Percentiles rank a stretch among this genome's conserved stretches.
Evolutionary conservation across 441 rosid species (phyloP).

Genomic region (Geranium incanum): DNA sequence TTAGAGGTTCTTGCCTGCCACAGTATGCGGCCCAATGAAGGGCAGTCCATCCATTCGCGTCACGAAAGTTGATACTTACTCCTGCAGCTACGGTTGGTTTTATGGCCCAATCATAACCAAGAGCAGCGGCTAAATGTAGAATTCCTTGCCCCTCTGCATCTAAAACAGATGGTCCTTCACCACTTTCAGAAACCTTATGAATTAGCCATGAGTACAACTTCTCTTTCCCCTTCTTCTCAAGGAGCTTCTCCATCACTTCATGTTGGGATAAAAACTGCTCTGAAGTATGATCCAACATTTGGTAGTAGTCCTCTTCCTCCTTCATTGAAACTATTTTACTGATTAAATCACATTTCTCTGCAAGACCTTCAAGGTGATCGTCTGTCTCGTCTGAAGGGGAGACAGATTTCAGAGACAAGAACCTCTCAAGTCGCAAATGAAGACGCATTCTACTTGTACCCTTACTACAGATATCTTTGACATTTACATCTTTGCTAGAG

Average conservation of each 20-base stretch:
- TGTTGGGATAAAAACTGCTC: constrained; percentile 36
- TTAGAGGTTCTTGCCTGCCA: constrained; percentile 53
- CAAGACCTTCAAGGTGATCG: constrained; percentile 20
- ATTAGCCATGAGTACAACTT: constrained; percentile 67
- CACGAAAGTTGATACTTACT: constrained; percentile 80
- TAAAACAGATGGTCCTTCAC: constrained; percentile 69
- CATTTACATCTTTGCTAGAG: constrained; percentile 29
- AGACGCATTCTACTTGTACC: constrained; percentile 34
- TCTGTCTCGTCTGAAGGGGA: constrained; percentile 14
- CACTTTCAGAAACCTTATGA: constrained; percentile 65
- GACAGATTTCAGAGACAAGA: constrained; percentile 42
- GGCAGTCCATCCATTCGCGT: constrained; percentile 94
- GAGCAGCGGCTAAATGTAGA: constrained; percentile 83
- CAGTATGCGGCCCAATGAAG: constrained; percentile 96
- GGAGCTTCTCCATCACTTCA: constrained; percentile 41
- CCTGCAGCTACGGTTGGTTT: constrained; percentile 72
- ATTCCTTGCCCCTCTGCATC: constrained; percentile 86
- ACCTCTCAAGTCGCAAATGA: constrained; percentile 47
- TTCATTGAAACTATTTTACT: constrained; percentile 50
- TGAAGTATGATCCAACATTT: constrained; percentile 35
- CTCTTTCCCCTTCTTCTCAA: constrained; percentile 65
- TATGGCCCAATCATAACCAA: constrained; percentile 88
- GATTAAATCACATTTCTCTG: constrained; percentile 40
- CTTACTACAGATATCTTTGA: constrained; percentile 32
- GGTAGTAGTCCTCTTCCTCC: constrained; percentile 47